phyloP scores from a whole-genome alignment of 768 basidiomycete species.

The Pleurotus sapidus region DNA sequence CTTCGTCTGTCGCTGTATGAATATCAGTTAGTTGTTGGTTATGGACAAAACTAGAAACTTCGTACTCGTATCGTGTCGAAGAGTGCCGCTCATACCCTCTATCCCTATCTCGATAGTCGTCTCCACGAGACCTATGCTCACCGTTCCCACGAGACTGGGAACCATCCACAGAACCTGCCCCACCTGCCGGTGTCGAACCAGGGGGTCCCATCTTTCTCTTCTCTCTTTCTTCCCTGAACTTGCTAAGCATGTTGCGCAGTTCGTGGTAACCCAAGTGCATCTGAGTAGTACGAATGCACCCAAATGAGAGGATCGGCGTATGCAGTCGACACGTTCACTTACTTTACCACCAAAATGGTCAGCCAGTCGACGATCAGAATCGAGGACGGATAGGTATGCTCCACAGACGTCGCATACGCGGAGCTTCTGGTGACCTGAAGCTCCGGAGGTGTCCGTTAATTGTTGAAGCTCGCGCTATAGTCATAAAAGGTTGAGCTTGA shows the following conservation, averaged over 20 bases:
- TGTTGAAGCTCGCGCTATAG: conserved; percentile 87
- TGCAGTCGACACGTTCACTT: conserved; percentile 24
- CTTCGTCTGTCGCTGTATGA: conserved; percentile 60
- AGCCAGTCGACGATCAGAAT: conserved; percentile 96
- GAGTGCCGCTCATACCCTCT: conserved; percentile 69
- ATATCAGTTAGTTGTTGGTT: conserved; percentile 16
- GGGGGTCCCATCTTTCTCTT: conserved; percentile 65
- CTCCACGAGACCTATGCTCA: conserved; percentile 51
- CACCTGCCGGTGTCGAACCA: conserved; percentile 33
- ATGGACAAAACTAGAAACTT: conserved; percentile 21
- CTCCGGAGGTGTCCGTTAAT: conserved; percentile 96
- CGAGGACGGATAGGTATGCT: conserved; percentile 96
- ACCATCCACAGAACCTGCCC: conserved; percentile 28
- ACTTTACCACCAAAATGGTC: conserved; percentile 99
- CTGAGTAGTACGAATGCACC: conserved; percentile 40
- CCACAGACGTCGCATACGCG: conserved; percentile 99
- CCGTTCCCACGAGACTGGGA: conserved; percentile 36
- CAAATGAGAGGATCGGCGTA: not conserved
- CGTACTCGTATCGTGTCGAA: conserved; percentile 74
- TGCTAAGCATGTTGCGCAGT: conserved; percentile 87
- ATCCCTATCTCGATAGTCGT: conserved; percentile 61
- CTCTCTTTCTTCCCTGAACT: conserved; percentile 90
- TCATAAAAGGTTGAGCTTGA: not conserved
- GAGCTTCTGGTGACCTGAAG: conserved; percentile 99
- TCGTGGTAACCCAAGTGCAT: conserved; percentile 99